These are phyloP conservation scores for Serendipita sp. DNA, from an alignment of 768 basidiomycete genomes.

Conservation along the genomic window DNA sequence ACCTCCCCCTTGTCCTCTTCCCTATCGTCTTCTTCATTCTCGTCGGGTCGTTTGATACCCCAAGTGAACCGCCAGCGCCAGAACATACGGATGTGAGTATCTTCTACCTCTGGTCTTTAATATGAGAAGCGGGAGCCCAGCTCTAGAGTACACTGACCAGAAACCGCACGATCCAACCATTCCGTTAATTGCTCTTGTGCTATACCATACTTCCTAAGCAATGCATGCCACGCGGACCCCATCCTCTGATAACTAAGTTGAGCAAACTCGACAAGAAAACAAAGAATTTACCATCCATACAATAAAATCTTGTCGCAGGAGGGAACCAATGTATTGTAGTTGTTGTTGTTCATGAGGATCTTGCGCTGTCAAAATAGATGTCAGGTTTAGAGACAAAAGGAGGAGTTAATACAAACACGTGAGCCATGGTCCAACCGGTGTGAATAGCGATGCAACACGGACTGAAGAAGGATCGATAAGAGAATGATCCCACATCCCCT, in stretches of 20 bases:
- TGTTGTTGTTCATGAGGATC: background rate
- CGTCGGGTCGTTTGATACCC: background rate
- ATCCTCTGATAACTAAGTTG: background rate
- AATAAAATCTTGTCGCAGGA: background rate
- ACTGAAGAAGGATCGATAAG: constrained; percentile 3
- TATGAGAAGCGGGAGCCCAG: no score
- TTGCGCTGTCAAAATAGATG: background rate
- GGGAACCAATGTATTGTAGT: background rate
- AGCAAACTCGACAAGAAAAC: no score
- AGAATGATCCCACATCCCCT: background rate
- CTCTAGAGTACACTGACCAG: background rate
- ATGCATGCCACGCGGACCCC: background rate
- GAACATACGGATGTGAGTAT: background rate
- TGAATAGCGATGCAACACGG: background rate
- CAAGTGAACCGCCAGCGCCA: background rate
- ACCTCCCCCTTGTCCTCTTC: no score
- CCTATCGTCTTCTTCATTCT: no score
- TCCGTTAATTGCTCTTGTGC: background rate
- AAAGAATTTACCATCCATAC: background rate
- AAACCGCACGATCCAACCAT: background rate
- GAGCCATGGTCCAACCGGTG: background rate
- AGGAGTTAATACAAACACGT: background rate
- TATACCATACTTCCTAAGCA: background rate
- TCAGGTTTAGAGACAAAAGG: background rate
- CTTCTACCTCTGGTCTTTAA: background rate